These are phyloP conservation scores for Fusarium algeriense DNA, from an alignment of 2,329 filamentous ascomycete genomes.

Conservation along the genomic window DNA sequence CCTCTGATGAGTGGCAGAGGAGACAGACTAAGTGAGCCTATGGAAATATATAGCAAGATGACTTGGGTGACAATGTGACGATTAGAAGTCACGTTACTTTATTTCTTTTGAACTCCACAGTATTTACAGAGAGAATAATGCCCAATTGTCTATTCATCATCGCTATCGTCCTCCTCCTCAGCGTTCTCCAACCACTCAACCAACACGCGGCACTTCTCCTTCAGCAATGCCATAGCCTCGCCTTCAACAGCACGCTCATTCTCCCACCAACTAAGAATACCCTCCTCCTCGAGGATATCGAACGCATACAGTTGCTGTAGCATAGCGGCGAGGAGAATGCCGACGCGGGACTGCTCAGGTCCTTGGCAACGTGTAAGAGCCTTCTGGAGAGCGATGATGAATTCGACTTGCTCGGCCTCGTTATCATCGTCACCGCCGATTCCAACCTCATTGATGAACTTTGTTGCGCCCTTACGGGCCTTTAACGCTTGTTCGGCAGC, in stretches of 20 bases:
- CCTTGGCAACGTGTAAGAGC: slow-evolving; percentile 78
- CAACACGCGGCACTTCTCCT: slow-evolving; percentile 79
- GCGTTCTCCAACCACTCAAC: slow-evolving; percentile 88
- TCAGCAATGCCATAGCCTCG: slow-evolving; percentile 77
- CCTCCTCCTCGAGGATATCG: slow-evolving; percentile 90
- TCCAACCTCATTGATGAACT: slow-evolving; percentile 70
- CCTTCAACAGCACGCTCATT: slow-evolving; percentile 75
- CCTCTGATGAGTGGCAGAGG: background rate
- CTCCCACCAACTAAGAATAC: slow-evolving; percentile 89
- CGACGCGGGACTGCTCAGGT: slow-evolving; percentile 61
- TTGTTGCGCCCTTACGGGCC: slow-evolving; percentile 63
- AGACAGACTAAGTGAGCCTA: background rate
- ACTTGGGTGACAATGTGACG: background rate
- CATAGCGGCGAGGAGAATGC: slow-evolving; percentile 78
- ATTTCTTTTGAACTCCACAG: slow-evolving; percentile 35
- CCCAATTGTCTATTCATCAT: slow-evolving; percentile 45
- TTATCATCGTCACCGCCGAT: slow-evolving; percentile 66
- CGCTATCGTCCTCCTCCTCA: slow-evolving; percentile 75
- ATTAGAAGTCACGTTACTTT: slow-evolving; percentile 10
- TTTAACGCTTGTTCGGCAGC: slow-evolving; percentile 74
- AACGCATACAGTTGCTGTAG: slow-evolving; percentile 87
- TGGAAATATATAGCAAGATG: background rate
- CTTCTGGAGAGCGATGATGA: slow-evolving; percentile 83
- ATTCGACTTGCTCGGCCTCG: slow-evolving; percentile 84
- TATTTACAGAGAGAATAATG: slow-evolving; percentile 11